Conservation (phyloP, 805 yeast species). For the Priceomyces fermenticarens region DNA sequence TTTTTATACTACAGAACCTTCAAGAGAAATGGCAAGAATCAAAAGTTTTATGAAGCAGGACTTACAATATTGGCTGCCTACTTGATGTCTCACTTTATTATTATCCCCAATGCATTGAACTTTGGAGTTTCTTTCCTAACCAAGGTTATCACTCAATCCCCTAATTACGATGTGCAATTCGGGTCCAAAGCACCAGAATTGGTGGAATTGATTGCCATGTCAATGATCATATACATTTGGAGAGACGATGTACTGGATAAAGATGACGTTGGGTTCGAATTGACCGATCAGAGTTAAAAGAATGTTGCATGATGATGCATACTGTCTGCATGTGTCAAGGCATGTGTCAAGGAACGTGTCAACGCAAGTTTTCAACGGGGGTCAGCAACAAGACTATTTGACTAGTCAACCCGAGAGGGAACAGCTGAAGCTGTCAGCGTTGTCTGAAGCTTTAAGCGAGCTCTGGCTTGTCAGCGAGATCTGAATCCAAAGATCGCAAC, state of each 20-base stretch:
- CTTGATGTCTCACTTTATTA: not conserved
- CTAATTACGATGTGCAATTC: not conserved
- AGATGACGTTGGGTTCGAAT: too few relatives aligned
- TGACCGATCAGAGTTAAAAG: not conserved
- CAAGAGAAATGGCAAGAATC: not conserved
- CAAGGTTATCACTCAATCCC: too few relatives aligned
- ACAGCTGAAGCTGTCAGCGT: too few relatives aligned
- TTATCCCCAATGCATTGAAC: not conserved
- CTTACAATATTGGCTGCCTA: not conserved
- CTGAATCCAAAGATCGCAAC: too few relatives aligned
- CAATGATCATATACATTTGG: conserved; percentile 1
- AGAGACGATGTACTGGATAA: not conserved
- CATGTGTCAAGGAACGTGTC: too few relatives aligned
- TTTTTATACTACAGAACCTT: not conserved
- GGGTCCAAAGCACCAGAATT: conserved; percentile 1
- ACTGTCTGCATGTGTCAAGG: too few relatives aligned
- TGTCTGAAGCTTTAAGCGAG: too few relatives aligned
- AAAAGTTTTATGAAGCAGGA: not conserved
- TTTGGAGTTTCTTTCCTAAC: not conserved
- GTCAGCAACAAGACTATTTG: too few relatives aligned
- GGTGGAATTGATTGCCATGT: conserved; percentile 1
- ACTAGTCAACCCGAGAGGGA: too few relatives aligned
- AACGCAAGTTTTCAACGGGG: too few relatives aligned
- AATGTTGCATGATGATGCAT: not conserved
- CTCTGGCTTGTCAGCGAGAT: too few relatives aligned